Base-by-base conservation (phyloP, 148 eudicot species). In the Mesembryanthemum crystallinum region DNA sequence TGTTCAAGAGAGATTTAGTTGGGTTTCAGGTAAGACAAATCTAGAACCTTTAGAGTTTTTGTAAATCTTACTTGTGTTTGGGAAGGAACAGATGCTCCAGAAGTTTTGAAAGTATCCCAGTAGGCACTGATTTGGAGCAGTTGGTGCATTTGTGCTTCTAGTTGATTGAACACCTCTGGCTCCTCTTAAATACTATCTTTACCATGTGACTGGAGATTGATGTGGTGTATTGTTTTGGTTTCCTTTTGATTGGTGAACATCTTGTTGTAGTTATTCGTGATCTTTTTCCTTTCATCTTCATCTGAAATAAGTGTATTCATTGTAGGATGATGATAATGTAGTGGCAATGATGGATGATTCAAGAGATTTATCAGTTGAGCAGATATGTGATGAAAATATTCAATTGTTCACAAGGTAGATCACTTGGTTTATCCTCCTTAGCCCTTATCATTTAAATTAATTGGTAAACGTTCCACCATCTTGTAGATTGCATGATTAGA, bases 331-430 rank as follows among this genome's bases (percentile, higher is more conserved):
- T 68, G 76, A 23, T 80, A 65, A 32, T 74, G 84, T 78, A 73
- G 76, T 37, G 45, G 60, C 71, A 70, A 71, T 75, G 69, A 73
- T 67, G 42, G 82, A 85, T 82, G 73, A 69, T 82, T 84, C 83
- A 60, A 42, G 67, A 52, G 55, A 78, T 42, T 58, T 71, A 72
- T 79, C 89, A 47, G 73, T 89, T 47, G 96, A 92, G 64, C 82
- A 80, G 71, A 88, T 92, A 37, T 85, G 92, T 76, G 90, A 89
- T 45, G 98, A 94, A 80, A 92, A 94, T 80, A 88, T 92, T 79
- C 84, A 90, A 75, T 77, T 94, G 35, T 90, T 89, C 74, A 77
- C 77, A 79, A 92, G 94, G 98, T 92, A 83, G 33, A 65, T 54
- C 49, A 10, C 52, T 75, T 70, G 32, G 23, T 52, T 27, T 29